These are phyloP conservation scores for Suillus clintonianus DNA, from an alignment of 768 basidiomycete genomes.

Conservation along the genomic window DNA sequence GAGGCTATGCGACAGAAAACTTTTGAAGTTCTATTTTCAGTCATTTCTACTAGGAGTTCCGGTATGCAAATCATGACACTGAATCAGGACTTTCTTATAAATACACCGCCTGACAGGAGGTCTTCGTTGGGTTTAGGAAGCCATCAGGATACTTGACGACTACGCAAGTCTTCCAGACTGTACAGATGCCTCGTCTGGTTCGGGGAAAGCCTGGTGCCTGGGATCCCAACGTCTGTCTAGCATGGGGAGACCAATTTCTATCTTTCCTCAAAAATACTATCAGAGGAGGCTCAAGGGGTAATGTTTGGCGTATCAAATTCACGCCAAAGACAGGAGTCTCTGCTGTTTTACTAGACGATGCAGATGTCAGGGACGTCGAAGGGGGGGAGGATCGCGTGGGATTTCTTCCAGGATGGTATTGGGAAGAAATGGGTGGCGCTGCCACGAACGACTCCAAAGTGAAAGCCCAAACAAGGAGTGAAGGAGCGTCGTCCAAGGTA, in stretches of 20 bases:
- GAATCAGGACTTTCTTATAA: background rate
- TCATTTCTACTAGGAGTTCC: conserved; percentile 93
- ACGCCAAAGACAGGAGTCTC: conserved; percentile 58
- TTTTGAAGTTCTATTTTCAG: conserved; percentile 92
- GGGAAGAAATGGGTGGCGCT: conserved; percentile 27
- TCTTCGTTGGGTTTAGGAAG: conserved; percentile 86
- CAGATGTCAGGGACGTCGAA: conserved; percentile 56
- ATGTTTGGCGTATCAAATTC: conserved; percentile 76
- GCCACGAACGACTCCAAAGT: conserved; percentile 4
- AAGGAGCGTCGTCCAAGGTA: conserved; percentile 1
- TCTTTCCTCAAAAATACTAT: conserved; percentile 48
- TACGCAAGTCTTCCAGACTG: conserved; percentile 74
- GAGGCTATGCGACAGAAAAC: conserved; percentile 54
- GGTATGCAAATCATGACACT: conserved; percentile 40
- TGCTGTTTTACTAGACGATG: conserved; percentile 47
- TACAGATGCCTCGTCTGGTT: conserved; percentile 75
- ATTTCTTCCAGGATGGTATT: conserved; percentile 79
- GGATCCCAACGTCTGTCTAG: conserved; percentile 74
- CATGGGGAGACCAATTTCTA: conserved; percentile 71
- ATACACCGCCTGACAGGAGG: conserved; percentile 50
- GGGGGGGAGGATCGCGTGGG: conserved; percentile 74
- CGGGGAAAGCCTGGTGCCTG: conserved; percentile 74
- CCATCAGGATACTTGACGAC: conserved; percentile 68
- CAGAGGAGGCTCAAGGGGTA: conserved; percentile 23
- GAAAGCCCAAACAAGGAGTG: conserved; percentile 7